Conservation (phyloP, 2,329 filamentous ascomycete species). For the Calonectria pseudoreteaudii region DNA sequence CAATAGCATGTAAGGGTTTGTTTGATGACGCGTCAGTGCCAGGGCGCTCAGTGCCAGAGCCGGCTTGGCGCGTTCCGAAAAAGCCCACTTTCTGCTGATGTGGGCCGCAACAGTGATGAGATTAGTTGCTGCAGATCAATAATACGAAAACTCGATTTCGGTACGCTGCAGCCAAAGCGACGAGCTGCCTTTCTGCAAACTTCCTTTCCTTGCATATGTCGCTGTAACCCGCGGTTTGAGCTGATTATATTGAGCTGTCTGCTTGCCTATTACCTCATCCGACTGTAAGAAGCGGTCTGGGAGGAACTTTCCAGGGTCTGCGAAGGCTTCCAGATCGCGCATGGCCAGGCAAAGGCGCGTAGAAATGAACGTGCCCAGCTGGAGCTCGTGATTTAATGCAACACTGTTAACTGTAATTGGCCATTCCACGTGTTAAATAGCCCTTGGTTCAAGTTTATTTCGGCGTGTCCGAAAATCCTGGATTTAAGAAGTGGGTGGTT, state of each 20-base stretch:
- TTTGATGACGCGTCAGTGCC: background rate
- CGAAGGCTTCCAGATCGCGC: slow-evolving; percentile 29
- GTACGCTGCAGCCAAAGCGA: slow-evolving; percentile 22
- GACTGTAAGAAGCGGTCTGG: slow-evolving; percentile 37
- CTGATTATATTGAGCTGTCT: slow-evolving; percentile 32
- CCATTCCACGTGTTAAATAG: slow-evolving; percentile 32
- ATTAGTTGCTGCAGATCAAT: background rate
- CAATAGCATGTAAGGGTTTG: background rate
- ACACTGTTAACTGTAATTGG: slow-evolving; percentile 30
- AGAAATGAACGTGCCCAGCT: slow-evolving; percentile 34
- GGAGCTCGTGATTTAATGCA: slow-evolving; percentile 23
- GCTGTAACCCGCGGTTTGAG: slow-evolving; percentile 38
- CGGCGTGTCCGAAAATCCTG: slow-evolving; percentile 38
- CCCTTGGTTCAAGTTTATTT: slow-evolving; percentile 32
- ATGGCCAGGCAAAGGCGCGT: slow-evolving; percentile 31
- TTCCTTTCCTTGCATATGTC: slow-evolving; percentile 41
- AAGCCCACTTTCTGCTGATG: background rate
- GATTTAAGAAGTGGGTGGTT: slow-evolving; percentile 38
- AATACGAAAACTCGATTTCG: background rate
- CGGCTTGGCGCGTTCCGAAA: background rate
- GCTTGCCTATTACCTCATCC: slow-evolving; percentile 22
- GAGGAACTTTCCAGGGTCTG: slow-evolving; percentile 30
- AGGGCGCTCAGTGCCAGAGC: background rate
- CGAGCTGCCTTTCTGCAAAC: slow-evolving; percentile 41
- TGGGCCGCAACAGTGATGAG: background rate